phyloP scores from a whole-genome alignment of 371 early-diverging fungal genomes.

The Haplosporangium sp. region DNA sequence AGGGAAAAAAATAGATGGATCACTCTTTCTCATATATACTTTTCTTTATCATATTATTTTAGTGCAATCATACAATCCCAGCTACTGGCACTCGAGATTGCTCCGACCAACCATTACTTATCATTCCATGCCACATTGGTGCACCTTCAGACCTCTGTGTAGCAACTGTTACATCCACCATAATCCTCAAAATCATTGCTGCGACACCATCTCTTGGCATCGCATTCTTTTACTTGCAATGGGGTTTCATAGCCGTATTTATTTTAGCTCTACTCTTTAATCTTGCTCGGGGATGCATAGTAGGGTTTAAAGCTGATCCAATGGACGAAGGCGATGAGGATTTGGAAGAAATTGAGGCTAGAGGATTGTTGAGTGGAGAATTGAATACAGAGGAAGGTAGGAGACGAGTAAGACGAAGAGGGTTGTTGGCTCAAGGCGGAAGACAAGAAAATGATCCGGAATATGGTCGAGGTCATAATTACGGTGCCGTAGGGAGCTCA shows the following conservation, averaged over 20 bases:
- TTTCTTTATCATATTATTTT: neutral
- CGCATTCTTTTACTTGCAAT: conserved; percentile 63
- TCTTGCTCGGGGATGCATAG: conserved; percentile 28
- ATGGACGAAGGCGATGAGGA: conserved; percentile 28
- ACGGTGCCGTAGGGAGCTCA: neutral
- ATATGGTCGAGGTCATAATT: neutral
- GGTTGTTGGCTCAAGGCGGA: neutral
- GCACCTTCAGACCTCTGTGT: conserved; percentile 69
- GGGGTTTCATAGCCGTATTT: conserved; percentile 62
- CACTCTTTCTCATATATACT: too few species aligned
- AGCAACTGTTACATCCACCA: conserved; percentile 63
- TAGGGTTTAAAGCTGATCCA: conserved; percentile 31
- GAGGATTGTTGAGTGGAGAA: conserved; percentile 20
- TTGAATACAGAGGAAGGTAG: conserved; percentile 13
- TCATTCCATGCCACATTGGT: conserved; percentile 64
- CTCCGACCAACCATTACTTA: conserved; percentile 56
- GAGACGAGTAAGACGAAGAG: conserved; percentile 17
- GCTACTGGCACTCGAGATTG: conserved; percentile 58
- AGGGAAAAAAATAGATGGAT: too few species aligned
- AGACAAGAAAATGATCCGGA: neutral
- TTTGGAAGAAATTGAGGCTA: conserved; percentile 24
- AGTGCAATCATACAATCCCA: conserved; percentile 67
- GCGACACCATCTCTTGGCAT: conserved; percentile 65
- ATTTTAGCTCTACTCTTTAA: conserved; percentile 60
- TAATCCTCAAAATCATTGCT: conserved; percentile 60